phyloP scores from a whole-genome alignment of 345 rosid genomes.

The Trapa incisa region DNA sequence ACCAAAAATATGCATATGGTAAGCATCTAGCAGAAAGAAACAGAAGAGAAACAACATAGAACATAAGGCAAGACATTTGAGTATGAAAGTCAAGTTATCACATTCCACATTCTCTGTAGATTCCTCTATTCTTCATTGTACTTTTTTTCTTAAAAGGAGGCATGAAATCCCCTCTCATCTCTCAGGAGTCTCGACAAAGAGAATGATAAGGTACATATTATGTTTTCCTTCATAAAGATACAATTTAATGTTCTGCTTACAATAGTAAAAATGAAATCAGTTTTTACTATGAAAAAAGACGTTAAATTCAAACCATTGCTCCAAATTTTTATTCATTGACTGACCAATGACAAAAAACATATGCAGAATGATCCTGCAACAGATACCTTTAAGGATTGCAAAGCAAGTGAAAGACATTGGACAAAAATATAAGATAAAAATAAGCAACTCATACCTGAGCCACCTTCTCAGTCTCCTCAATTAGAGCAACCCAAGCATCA shows the following conservation, averaged over 20 bases:
- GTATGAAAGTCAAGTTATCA: background rate
- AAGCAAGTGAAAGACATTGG: background rate
- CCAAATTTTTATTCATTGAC: background rate
- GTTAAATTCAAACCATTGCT: background rate
- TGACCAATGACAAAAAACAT: background rate
- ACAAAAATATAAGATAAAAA: conserved; percentile 1
- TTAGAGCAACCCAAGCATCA: conserved; percentile 79
- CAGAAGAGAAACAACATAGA: background rate
- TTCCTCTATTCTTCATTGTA: background rate
- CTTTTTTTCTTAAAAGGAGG: background rate
- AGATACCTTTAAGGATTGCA: background rate
- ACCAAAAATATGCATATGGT: background rate
- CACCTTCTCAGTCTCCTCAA: conserved; percentile 83
- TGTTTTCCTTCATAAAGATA: background rate
- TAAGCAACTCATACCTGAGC: conserved; percentile 42
- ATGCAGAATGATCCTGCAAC: background rate
- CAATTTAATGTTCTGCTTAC: background rate
- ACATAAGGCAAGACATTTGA: background rate
- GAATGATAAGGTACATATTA: background rate
- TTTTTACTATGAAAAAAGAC: background rate
- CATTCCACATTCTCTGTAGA: background rate
- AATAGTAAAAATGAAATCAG: background rate
- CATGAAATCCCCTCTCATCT: background rate
- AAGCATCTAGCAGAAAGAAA: background rate
- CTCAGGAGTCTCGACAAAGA: background rate